Evolutionary conservation across 2,329 filamentous ascomycete species (phyloP).

Genomic region (Apiospora pterosperma): DNA sequence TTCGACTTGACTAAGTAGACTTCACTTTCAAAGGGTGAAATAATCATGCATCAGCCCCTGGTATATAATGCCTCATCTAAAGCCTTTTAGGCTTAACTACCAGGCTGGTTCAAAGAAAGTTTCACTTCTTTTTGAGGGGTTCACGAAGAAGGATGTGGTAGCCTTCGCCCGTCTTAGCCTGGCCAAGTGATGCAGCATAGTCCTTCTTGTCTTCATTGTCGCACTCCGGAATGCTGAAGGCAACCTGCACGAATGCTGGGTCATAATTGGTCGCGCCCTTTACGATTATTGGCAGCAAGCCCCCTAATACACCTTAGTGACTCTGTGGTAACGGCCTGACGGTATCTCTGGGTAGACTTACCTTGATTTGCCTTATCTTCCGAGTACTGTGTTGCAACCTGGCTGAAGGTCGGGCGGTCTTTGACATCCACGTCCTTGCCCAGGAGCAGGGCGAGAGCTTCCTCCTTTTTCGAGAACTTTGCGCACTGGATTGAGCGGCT

Average conservation of each 20-base stretch:
- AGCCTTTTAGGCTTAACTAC: neutral
- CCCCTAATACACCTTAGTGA: neutral
- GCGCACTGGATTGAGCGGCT: conserved; percentile 2
- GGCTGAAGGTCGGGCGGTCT: neutral
- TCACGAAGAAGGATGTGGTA: conserved; percentile 10
- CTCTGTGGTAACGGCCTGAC: neutral
- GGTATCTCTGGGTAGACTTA: neutral
- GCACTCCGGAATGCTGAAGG: conserved; percentile 1
- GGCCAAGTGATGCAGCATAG: conserved; percentile 2
- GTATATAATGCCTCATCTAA: too few species aligned
- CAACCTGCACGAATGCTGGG: neutral
- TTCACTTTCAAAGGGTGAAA: neutral
- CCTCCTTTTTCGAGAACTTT: conserved; percentile 8
- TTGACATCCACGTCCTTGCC: neutral
- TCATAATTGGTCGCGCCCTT: neutral
- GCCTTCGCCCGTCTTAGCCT: conserved; percentile 4
- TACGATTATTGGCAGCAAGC: neutral
- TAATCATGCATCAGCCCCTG: neutral
- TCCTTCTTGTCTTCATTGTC: neutral
- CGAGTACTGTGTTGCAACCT: conserved; percentile 4
- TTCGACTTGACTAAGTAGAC: neutral
- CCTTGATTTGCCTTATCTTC: conserved; percentile 8
- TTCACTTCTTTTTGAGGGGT: neutral
- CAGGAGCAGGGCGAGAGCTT: conserved; percentile 7
- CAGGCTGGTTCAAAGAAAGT: neutral